phyloP scores from a whole-genome alignment of 805 yeast genomes.

The Candida fluviatilis region DNA sequence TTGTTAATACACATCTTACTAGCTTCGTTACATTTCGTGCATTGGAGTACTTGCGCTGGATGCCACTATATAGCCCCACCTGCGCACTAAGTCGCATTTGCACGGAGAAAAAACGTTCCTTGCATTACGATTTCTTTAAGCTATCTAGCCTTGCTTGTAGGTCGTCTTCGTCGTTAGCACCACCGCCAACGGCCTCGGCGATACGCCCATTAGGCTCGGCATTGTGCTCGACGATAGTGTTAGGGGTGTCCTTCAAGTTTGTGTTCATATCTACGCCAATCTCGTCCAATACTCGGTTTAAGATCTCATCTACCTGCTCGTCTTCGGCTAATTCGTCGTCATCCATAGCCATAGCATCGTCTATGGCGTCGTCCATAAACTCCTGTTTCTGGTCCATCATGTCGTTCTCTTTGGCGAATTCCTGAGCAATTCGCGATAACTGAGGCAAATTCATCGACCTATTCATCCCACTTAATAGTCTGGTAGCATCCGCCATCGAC shows the following conservation, averaged over 20 bases:
- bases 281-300: conserved; percentile 88
- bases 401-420: conserved; percentile 90
- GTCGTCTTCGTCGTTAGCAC: conserved; percentile 61
- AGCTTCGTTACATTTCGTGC: too few relatives aligned
- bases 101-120: too few relatives aligned
- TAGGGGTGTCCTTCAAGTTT: conserved; percentile 45
- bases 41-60: too few relatives aligned
- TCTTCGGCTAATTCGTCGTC: conserved; percentile 69
- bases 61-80: too few relatives aligned
- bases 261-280: conserved; percentile 81
- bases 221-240: conserved; percentile 31
- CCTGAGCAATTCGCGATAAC: conserved; percentile 85
- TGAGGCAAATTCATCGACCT: conserved; percentile 87
- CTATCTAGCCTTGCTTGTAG: conserved; percentile 85
- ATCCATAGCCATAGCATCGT: conserved; percentile 92
- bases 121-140: conserved; percentile 69
- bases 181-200: conserved; percentile 51
- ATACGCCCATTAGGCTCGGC: conserved; percentile 36
- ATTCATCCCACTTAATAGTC: conserved; percentile 82
- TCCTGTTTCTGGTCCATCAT: conserved; percentile 98
- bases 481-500: conserved; percentile 92
- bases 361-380: conserved; percentile 97
- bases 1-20: background rate
- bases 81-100: too few relatives aligned
- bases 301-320: conserved; percentile 87